Conservation (phyloP, 257 asterid species). For the Nicotiana tomentosiformis region DNA sequence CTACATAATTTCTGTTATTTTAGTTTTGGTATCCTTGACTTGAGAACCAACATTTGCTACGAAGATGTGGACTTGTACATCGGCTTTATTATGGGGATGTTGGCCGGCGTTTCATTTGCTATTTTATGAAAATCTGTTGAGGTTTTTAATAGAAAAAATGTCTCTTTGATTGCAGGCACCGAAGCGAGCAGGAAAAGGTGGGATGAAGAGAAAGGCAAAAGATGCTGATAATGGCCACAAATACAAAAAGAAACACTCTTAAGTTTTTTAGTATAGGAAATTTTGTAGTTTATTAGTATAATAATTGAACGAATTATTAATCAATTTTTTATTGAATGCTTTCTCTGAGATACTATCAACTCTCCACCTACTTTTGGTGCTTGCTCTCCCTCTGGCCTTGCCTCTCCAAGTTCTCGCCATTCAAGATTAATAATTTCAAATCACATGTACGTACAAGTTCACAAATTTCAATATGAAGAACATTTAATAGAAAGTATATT, state of each 20-base stretch:
- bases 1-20: not conserved
- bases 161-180: constrained; percentile 42
- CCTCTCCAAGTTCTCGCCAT: not conserved
- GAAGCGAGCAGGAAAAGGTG: constrained; percentile 40
- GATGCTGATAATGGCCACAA: constrained; percentile 30
- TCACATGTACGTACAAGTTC: not conserved
- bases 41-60: not conserved
- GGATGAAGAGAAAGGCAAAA: constrained; percentile 57
- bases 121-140: not conserved
- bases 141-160: not conserved
- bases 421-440: not conserved
- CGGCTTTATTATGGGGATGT: not conserved
- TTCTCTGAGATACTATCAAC: not conserved
- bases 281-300: not conserved
- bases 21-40: not conserved
- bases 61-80: not conserved
- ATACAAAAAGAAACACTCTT: constrained; percentile 25
- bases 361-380: not conserved
- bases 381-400: not conserved
- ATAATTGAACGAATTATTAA: not conserved
- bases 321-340: not conserved
- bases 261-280: not conserved
- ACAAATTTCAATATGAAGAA: not conserved
- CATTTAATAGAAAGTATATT: not conserved
- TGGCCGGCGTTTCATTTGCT: not conserved